Conservation (phyloP, 2,329 filamentous ascomycete genomes). For the Tolypocladium pustulatum region DNA sequence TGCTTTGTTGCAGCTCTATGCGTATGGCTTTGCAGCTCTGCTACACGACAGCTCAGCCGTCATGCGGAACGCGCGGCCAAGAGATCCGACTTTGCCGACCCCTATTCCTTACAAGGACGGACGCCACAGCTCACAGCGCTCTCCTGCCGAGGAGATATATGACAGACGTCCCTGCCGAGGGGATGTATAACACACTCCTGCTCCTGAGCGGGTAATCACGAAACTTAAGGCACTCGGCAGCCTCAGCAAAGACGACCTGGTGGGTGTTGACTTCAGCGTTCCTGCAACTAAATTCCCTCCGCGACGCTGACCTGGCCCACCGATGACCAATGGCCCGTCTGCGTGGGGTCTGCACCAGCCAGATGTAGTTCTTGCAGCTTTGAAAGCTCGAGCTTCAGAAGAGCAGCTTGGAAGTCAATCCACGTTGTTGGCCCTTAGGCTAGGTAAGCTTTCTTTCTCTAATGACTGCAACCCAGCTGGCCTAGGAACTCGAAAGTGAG, state of each 20-base stretch:
- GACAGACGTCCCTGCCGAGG: too few relatives aligned
- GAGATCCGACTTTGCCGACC: not conserved
- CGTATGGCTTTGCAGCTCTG: not conserved
- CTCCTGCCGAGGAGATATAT: not conserved
- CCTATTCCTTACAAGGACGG: not conserved
- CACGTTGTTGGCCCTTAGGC: too few relatives aligned
- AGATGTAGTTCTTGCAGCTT: not conserved
- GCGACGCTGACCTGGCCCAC: not conserved
- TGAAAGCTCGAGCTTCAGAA: not conserved
- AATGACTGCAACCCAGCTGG: not conserved
- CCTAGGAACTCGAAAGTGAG: not conserved
- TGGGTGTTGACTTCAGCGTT: not conserved
- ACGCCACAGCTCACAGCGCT: not conserved
- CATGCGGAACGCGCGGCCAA: not conserved
- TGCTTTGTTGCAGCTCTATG: too few relatives aligned
- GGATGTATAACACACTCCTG: not conserved
- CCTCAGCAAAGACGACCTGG: not conserved
- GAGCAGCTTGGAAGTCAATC: not conserved
- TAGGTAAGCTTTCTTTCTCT: too few relatives aligned
- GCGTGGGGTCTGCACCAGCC: not conserved
- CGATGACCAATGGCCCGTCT: not conserved
- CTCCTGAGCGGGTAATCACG: not conserved
- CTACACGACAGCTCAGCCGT: not conserved
- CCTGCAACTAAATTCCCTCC: not conserved
- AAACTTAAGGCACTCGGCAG: not conserved